These are phyloP conservation scores for Cyclotella sp. DNA, from an alignment of 108 stramenopile species.

Conservation along the genomic window DNA sequence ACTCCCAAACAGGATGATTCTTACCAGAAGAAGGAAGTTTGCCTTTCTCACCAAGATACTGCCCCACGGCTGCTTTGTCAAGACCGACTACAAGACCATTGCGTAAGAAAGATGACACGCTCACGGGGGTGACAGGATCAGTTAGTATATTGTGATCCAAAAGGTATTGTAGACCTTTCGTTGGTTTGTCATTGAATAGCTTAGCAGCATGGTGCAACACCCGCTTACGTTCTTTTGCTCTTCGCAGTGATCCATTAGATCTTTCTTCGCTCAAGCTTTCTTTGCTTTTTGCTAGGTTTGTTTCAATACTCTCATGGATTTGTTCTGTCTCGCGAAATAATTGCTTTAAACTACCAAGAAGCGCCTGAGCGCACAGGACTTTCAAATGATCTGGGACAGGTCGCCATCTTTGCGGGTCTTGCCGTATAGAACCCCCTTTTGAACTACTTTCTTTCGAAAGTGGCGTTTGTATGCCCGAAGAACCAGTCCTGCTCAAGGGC, in stretches of 20 bases:
- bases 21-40: constrained; percentile 64
- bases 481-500: constrained; percentile 28
- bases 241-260: constrained; percentile 40
- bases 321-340: constrained; percentile 65
- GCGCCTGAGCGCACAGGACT: constrained; percentile 81
- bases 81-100: constrained; percentile 89
- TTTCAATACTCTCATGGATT: not conserved
- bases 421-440: constrained; percentile 12
- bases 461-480: constrained; percentile 22
- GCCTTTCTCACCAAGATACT: constrained; percentile 91
- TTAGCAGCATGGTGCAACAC: constrained; percentile 72
- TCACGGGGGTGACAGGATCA: constrained; percentile 78
- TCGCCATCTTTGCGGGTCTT: constrained; percentile 30
- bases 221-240: constrained; percentile 72
- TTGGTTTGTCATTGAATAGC: constrained; percentile 81
- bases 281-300: not conserved
- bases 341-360: constrained; percentile 73
- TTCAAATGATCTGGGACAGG: constrained; percentile 82
- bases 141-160: constrained; percentile 65
- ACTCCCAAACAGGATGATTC: constrained; percentile 72
- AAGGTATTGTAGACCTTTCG: constrained; percentile 79
- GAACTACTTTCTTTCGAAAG: constrained; percentile 11
- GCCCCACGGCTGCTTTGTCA: constrained; percentile 88
- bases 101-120: constrained; percentile 89
- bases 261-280: not conserved